Percentiles rank a stretch among this genome's conserved stretches.
Evolutionary conservation across 169 alveolate species (phyloP).

Genomic region (Plasmodium vinckei): DNA sequence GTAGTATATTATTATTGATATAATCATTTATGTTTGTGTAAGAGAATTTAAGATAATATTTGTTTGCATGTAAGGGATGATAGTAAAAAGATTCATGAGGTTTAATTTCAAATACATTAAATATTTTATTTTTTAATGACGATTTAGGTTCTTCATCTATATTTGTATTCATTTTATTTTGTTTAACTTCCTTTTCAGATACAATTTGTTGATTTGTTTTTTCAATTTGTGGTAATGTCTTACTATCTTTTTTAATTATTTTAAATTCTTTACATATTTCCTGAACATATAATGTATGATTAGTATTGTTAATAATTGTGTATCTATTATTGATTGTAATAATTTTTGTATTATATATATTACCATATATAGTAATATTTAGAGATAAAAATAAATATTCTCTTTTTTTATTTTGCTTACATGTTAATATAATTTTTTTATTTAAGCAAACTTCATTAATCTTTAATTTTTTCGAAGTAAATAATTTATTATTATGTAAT

Average conservation of each 20-base stretch:
- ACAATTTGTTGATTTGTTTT: not conserved
- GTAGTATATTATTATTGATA: constrained; percentile 1
- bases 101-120: constrained; percentile 17
- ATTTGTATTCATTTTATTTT: not conserved
- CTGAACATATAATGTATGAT: constrained; percentile 26
- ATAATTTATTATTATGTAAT: constrained; percentile 10
- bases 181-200: not conserved
- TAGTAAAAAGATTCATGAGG: constrained; percentile 64
- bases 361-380: constrained; percentile 51
- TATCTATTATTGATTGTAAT: constrained; percentile 48
- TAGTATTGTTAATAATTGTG: constrained; percentile 48
- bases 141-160: not conserved
- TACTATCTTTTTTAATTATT: constrained; percentile 24
- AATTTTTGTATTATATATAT: constrained; percentile 35
- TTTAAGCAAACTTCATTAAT: constrained; percentile 53
- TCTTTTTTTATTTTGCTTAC: constrained; percentile 24
- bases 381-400: constrained; percentile 46
- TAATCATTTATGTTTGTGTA: constrained; percentile 27
- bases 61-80: constrained; percentile 49
- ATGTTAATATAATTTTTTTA: constrained; percentile 38
- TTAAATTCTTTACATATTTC: constrained; percentile 62
- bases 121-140: not conserved
- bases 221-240: not conserved
- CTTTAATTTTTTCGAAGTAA: constrained; percentile 27
- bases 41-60: constrained; percentile 29